These are phyloP conservation scores for Sordaria brevicollis DNA, from an alignment of 495 filamentous ascomycete genomes.

Conservation along the genomic window DNA sequence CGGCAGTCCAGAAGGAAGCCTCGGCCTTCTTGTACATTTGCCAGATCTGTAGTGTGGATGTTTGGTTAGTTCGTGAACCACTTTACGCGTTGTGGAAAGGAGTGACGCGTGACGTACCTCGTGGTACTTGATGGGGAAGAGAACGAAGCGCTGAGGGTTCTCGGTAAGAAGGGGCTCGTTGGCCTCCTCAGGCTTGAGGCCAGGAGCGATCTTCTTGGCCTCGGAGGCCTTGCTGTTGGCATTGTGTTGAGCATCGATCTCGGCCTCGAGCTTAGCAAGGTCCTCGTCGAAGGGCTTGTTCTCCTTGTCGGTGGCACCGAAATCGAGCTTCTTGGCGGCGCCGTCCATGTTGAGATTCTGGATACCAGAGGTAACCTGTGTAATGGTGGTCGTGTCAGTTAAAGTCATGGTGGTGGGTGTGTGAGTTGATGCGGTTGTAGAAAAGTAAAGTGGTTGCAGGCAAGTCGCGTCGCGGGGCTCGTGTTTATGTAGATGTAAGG, in stretches of 20 bases:
- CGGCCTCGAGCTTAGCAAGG: slow-evolving; percentile 43
- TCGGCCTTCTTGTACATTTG: slow-evolving; percentile 99
- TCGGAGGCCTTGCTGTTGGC: slow-evolving; percentile 41
- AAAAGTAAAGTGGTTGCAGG: background rate
- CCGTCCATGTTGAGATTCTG: slow-evolving; percentile 90
- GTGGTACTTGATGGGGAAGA: slow-evolving; percentile 99
- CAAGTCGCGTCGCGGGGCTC: background rate
- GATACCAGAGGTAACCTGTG: slow-evolving; percentile 72
- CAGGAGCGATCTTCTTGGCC: slow-evolving; percentile 43
- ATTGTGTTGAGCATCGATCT: slow-evolving; percentile 40
- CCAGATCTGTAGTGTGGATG: slow-evolving; percentile 63
- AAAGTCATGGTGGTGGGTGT: slow-evolving; percentile 2
- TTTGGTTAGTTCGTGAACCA: slow-evolving; percentile 29
- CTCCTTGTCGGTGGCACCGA: slow-evolving; percentile 66
- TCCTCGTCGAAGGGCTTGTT: slow-evolving; percentile 56
- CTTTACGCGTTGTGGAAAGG: slow-evolving; percentile 53
- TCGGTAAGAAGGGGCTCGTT: slow-evolving; percentile 89
- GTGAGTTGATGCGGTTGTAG: slow-evolving; percentile 5
- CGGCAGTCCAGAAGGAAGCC: slow-evolving; percentile 98
- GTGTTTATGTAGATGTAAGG: background rate
- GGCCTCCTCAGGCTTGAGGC: slow-evolving; percentile 60
- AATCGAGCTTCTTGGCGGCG: slow-evolving; percentile 80
- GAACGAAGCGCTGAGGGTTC: slow-evolving; percentile 92
- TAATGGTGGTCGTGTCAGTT: slow-evolving; percentile 29
- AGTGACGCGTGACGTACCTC: slow-evolving; percentile 63